phyloP scores from a whole-genome alignment of 306 rosid genomes.

The Prunus kanzakura region DNA sequence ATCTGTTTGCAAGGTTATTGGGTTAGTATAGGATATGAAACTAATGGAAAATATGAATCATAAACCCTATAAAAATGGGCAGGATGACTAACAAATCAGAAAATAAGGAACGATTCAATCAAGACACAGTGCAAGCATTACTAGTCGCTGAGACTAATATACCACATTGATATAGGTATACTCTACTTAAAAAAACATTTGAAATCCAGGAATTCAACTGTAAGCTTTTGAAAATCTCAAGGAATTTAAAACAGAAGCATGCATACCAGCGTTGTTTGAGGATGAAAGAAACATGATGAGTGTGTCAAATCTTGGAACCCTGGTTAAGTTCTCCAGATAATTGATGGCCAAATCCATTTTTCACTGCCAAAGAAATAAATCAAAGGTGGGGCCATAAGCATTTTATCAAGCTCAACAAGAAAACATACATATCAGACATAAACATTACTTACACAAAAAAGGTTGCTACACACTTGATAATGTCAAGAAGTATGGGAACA shows the following conservation, averaged over 20 bases:
- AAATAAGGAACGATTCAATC: background rate
- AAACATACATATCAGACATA: background rate
- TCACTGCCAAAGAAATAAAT: conserved; percentile 52
- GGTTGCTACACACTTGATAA: conserved; percentile 70
- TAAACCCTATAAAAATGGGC: background rate
- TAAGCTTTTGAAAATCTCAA: background rate
- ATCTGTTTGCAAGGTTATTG: background rate
- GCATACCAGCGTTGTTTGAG: conserved; percentile 63
- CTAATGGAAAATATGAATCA: background rate
- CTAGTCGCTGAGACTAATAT: too few species aligned
- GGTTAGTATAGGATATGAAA: conserved; percentile 10
- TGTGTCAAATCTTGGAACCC: conserved; percentile 76
- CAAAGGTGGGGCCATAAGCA: background rate
- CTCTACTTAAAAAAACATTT: background rate
- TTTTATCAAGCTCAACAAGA: conserved; percentile 15
- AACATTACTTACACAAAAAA: conserved; percentile 62
- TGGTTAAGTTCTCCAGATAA: conserved; percentile 61
- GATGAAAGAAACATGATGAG: conserved; percentile 76
- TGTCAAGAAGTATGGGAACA: conserved; percentile 63
- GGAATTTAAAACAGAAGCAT: background rate
- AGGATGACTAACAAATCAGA: background rate
- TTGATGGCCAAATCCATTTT: conserved; percentile 58
- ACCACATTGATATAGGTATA: background rate
- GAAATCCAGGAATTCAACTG: background rate
- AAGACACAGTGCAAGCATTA: background rate